phyloP scores from a whole-genome alignment of 176 grass and related monocot species.

The Zizania latifolia region DNA sequence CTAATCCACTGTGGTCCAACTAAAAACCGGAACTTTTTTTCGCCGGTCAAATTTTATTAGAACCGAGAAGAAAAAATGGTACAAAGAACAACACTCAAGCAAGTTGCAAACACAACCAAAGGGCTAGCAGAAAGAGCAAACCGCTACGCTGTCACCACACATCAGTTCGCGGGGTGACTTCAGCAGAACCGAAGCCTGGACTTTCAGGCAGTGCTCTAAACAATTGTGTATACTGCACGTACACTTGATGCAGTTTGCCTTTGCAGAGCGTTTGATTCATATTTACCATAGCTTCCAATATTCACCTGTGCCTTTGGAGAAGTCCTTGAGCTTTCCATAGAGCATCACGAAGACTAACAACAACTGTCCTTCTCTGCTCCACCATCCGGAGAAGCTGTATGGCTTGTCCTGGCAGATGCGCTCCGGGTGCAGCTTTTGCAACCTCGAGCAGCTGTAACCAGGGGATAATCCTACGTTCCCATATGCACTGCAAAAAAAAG shows the following conservation, averaged over 20 bases:
- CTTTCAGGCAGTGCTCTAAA: too few species aligned
- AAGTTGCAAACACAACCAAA: too few species aligned
- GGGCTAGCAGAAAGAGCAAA: too few species aligned
- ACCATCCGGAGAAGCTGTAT: slow-evolving; percentile 42
- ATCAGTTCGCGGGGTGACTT: too few species aligned
- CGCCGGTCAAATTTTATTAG: too few species aligned
- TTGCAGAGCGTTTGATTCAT: neutral
- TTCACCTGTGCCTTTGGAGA: slow-evolving; percentile 31
- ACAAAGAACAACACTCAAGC: too few species aligned
- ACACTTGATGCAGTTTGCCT: neutral
- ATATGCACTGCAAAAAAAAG: slow-evolving; percentile 53
- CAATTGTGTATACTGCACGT: too few species aligned
- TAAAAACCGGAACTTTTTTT: too few species aligned
- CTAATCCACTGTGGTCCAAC: neutral
- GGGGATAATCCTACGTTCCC: slow-evolving; percentile 44
- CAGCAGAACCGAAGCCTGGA: too few species aligned
- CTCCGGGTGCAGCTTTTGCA: slow-evolving; percentile 20
- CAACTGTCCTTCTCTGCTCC: slow-evolving; percentile 48
- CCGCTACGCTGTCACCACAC: too few species aligned
- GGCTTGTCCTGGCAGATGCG: slow-evolving; percentile 35
- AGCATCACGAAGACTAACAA: slow-evolving; percentile 50
- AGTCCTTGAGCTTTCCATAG: slow-evolving; percentile 50
- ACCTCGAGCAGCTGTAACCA: slow-evolving; percentile 61
- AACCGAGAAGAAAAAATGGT: too few species aligned
- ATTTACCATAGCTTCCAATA: slow-evolving; percentile 35